Evolutionary conservation across 305 asterid genomes (phyloP), one percentile per base, ranked within the genome.

Genomic region (Fraxinus sp.): DNA sequence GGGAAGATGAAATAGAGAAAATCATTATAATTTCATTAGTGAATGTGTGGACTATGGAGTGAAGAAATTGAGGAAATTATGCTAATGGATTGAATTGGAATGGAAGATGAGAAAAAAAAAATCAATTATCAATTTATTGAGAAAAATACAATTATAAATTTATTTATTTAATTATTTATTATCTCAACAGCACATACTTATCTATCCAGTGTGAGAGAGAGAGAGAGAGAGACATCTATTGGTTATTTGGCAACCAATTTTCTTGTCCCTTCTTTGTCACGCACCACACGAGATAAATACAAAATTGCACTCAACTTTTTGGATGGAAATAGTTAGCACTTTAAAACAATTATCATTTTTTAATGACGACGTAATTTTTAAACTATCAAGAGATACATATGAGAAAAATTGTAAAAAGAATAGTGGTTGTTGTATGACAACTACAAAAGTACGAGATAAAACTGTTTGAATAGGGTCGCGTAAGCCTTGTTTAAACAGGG

Each of bases 1-100:
- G 80, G 20, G 89, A 73, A 79, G 92, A 73, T 22, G 92, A 79
- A 79, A 84, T 49, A 79, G 89, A 86, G 88, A 85, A 74, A 82
- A 86, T 89, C 91, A 89, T 85, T 83, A 55, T 86, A 68, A 82
- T 77, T 80, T 86, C 84, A 84, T 83, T 36, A 57, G 57, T 66
- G 43, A 8, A 36, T n/a, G 80, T 36, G 43, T 37, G 10, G 16
- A 43, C 4, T 11, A 14, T 28, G 80, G 59, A 33, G 70, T 52
- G 71, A 30, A 55, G 10, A 41, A 46, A 71, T 28, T 49, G 43
- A 72, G 5, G n/a, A 36, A 76, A 75, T 33, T 37, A 74, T 28
- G 8, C 10, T 30, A 6, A 4, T 0, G n/a, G 73, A 59, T 59
- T 64, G 32, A 10, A 22, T 10, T 26, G 18, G 28, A 66, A 26